Evolutionary conservation across 306 rosid genomes (phyloP), one percentile per base, ranked within the genome.

Genomic region (Potentilla sterilis): DNA sequence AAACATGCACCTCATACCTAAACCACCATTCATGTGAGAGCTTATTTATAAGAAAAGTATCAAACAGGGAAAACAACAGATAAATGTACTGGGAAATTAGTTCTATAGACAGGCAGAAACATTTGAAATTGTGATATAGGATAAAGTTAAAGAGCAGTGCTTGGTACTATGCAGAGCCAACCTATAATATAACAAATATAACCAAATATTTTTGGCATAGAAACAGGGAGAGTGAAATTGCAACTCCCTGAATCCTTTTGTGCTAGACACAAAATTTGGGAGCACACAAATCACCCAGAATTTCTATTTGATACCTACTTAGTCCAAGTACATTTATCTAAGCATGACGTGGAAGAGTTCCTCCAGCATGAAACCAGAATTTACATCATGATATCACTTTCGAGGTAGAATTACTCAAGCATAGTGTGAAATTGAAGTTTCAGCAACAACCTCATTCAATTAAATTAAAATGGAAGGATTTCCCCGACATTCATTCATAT

Each of bases 1-100:
- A 87, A 72, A 85, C 84, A 69, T 83, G 83, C 70, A 83, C 92
- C 77, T 95, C 96, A 40, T 92, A 95, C 86, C 97, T 95, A 77
- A 43, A 76, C 70, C 73, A 22, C n/a, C 59, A 59, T 6, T 15
- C 44, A 28, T 59, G 46, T 10, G 43, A 58, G 34, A 73, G 28
- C 55, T 22, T 28, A 74, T 47, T 7, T 9, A 15, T 41, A 73
- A 61, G 3, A 21, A 52, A 62, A 51, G 28, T 59, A 24, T 28
- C 32, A 16, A 19, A 42, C 7, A 52, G 19, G 38, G 35, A 22
- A 63, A 41, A 40, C 4, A 43, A 21, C 8, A 72, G 66, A 55
- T 37, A 35, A 7, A n/a, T n/a, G 70, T 40, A 41, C 28, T 40
- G 32, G 18, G 1, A 66, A 7, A 18, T 38, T 3, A 34, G 67